A percentile compares a stretch with the other conserved stretches of the same genome.
Conservation (phyloP, 2,329 filamentous ascomycete genomes). For the Monilinia fructigena region DNA sequence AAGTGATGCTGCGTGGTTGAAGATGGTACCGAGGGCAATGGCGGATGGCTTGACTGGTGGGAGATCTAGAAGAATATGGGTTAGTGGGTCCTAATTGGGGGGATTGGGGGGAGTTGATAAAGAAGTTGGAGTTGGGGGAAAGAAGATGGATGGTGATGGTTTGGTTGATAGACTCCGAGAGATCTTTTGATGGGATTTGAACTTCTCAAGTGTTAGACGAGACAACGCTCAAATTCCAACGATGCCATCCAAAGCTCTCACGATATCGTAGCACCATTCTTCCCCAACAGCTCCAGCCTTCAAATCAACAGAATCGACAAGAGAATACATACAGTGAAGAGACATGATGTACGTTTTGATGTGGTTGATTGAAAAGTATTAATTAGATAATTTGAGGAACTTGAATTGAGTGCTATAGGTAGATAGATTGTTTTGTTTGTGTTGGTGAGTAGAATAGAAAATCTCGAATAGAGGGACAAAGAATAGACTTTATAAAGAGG, state of each 20-base stretch:
- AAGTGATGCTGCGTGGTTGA: constrained; percentile 90
- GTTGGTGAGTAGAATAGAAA: not conserved
- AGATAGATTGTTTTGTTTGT: not conserved
- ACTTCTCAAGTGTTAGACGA: not conserved
- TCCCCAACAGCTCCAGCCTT: not conserved
- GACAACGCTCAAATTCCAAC: not conserved
- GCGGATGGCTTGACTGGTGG: constrained; percentile 94
- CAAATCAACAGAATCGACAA: not conserved
- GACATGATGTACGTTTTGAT: constrained; percentile 32
- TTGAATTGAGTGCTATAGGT: constrained; percentile 5
- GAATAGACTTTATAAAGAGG: constrained; percentile 14
- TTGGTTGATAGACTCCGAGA: not conserved
- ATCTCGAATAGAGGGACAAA: constrained; percentile 6
- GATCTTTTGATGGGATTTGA: too few relatives aligned
- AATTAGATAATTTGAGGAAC: constrained; percentile 24
- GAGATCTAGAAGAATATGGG: constrained; percentile 47
- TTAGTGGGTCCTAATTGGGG: constrained; percentile 12
- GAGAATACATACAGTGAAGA: constrained; percentile 35
- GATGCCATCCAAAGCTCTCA: not conserved
- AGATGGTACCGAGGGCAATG: constrained; percentile 91
- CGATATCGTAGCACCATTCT: not conserved
- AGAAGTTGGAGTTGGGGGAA: not conserved
- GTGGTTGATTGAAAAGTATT: constrained; percentile 24
- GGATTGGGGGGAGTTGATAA: not conserved
- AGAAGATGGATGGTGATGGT: constrained; percentile 14